Evolutionary conservation across 148 eudicot genomes (phyloP).

Genomic region (Drosera capensis): DNA sequence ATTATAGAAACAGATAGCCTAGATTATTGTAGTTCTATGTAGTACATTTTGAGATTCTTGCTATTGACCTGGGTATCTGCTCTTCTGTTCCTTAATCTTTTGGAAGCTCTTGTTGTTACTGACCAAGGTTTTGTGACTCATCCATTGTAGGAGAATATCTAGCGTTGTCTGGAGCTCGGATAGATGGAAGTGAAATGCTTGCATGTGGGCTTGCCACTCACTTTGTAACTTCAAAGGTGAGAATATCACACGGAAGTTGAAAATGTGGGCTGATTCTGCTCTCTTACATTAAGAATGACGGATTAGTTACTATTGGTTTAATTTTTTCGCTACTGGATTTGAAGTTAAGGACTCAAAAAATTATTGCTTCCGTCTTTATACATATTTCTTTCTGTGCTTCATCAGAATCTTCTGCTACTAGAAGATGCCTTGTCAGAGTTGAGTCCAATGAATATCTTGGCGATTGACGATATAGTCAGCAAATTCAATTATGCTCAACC

Average conservation of each 20-base stretch:
- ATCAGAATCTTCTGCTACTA: constrained; percentile 12
- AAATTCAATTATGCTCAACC: constrained; percentile 1
- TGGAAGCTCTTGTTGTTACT: background rate
- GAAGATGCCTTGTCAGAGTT: constrained; percentile 10
- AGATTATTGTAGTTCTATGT: background rate
- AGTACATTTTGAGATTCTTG: too few relatives aligned
- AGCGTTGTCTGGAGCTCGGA: constrained; percentile 16
- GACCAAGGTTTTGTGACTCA: too few relatives aligned
- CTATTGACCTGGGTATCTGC: background rate
- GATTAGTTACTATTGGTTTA: background rate
- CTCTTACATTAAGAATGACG: background rate
- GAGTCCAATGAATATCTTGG: background rate
- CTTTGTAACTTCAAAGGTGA: constrained; percentile 19
- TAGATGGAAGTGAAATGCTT: constrained; percentile 21
- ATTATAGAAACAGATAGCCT: too few relatives aligned
- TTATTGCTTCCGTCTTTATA: background rate
- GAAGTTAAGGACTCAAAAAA: background rate
- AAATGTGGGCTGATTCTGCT: too few relatives aligned
- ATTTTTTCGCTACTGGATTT: background rate
- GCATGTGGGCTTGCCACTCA: constrained; percentile 30
- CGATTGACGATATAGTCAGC: constrained; percentile 6
- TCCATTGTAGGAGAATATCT: constrained; percentile 18
- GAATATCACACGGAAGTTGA: background rate
- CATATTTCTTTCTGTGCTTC: background rate
- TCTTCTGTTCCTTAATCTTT: too few relatives aligned